These are phyloP conservation scores for Solanum sejunctum DNA, from an alignment of 257 asterid species.

Conservation along the genomic window DNA sequence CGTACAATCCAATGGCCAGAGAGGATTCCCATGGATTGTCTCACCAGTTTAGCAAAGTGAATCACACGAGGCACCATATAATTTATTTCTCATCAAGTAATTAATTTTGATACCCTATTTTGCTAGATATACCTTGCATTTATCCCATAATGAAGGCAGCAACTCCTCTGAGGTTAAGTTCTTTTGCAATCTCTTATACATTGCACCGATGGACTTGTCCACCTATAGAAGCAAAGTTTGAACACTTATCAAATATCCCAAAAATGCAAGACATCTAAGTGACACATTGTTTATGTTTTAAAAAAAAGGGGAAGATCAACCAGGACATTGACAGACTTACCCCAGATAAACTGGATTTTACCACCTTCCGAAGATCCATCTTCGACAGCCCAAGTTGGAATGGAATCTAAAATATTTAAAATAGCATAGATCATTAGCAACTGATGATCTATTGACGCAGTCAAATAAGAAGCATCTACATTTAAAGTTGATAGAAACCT, in stretches of 20 bases:
- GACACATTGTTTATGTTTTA: neutral
- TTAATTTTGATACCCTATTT: neutral
- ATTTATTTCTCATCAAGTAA: neutral
- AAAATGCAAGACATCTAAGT: neutral
- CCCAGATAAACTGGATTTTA: constrained; percentile 85
- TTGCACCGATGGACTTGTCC: constrained; percentile 67
- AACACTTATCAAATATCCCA: neutral
- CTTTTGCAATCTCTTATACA: constrained; percentile 90
- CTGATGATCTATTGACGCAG: neutral
- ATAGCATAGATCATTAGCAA: neutral
- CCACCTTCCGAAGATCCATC: constrained; percentile 80
- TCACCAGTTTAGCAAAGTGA: neutral
- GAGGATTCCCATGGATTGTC: neutral
- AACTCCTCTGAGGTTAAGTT: constrained; percentile 85
- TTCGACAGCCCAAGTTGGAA: constrained; percentile 88
- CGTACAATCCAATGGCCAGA: neutral
- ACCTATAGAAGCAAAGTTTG: constrained; percentile 34
- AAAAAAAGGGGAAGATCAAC: neutral
- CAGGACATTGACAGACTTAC: constrained; percentile 32
- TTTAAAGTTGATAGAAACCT: neutral
- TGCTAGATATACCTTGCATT: constrained; percentile 69
- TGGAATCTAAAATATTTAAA: constrained; percentile 48
- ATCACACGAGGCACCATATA: neutral
- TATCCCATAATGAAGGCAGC: constrained; percentile 97
- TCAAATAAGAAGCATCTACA: neutral